Percentiles rank a stretch among this genome's conserved stretches.
Evolutionary conservation across 345 rosid genomes (phyloP).

Genomic region (Eucalyptus virginea): DNA sequence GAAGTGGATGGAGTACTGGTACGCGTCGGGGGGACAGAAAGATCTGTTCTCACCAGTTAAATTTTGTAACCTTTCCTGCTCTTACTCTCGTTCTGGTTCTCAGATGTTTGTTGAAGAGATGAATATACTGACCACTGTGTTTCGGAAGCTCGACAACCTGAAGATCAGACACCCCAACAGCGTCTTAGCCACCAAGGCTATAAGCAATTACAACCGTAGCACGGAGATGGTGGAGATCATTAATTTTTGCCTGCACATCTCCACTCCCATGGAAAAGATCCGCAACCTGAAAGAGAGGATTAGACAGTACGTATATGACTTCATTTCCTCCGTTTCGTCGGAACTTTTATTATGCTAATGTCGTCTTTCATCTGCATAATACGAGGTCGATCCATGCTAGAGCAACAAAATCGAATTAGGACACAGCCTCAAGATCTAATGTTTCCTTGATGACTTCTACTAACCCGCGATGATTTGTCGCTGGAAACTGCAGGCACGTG

Average conservation of each 20-base stretch:
- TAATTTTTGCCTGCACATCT: constrained; percentile 30
- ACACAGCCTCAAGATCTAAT: background rate
- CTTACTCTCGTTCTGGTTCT: background rate
- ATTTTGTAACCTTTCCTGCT: background rate
- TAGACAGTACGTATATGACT: constrained; percentile 3
- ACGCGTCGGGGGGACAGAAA: background rate
- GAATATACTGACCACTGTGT: constrained; percentile 44
- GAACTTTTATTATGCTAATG: background rate
- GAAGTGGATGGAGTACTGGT: constrained; percentile 45
- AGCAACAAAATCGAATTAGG: background rate
- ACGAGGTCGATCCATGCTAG: background rate
- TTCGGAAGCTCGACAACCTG: constrained; percentile 23
- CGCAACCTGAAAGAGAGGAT: constrained; percentile 3
- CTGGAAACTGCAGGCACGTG: constrained; percentile 13
- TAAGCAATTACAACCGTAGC: constrained; percentile 34
- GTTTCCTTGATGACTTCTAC: background rate
- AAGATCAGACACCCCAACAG: constrained; percentile 33
- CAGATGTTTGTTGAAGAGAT: constrained; percentile 49
- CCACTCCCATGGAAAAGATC: constrained; percentile 33
- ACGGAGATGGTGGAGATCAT: constrained; percentile 30
- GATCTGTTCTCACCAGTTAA: background rate
- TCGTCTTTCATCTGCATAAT: background rate
- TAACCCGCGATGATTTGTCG: background rate
- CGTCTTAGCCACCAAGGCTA: constrained; percentile 28
- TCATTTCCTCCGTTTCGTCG: background rate